phyloP scores from a whole-genome alignment of 805 yeast genomes.

The Schwanniomyces pseudopolymorphus region DNA sequence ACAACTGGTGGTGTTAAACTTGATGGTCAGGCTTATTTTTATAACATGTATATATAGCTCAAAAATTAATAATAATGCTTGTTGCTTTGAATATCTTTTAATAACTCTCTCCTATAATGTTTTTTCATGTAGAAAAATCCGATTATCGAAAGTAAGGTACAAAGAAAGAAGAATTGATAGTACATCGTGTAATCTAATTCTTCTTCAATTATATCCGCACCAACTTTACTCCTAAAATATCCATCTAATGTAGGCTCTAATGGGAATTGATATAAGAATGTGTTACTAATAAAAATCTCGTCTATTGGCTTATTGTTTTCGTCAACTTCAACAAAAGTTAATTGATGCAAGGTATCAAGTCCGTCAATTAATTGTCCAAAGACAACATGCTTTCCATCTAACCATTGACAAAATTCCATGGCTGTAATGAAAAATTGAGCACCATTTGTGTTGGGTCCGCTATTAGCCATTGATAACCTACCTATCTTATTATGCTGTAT shows the following conservation, averaged over 20 bases:
- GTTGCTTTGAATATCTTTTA: constrained; percentile 23
- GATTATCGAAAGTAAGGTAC: constrained; percentile 5
- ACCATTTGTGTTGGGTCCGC: constrained; percentile 26
- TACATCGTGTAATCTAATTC: background rate
- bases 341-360: constrained; percentile 15
- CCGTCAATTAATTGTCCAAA: constrained; percentile 26
- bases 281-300: background rate
- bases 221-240: background rate
- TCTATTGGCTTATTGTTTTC: constrained; percentile 17
- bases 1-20: constrained; percentile 32
- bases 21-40: background rate
- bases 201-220: background rate
- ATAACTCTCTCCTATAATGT: constrained; percentile 20
- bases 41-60: background rate
- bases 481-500: constrained; percentile 75
- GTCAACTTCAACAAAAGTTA: constrained; percentile 18
- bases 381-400: constrained; percentile 24
- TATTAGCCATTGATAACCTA: constrained; percentile 54
- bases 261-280: background rate
- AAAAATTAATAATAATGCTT: background rate
- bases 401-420: constrained; percentile 12
- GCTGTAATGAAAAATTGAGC: constrained; percentile 28
- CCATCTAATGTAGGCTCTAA: background rate
- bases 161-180: constrained; percentile 12
- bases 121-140: constrained; percentile 12